Conservation (phyloP, 768 basidiomycete species). For the Filobasidium floriforme region DNA sequence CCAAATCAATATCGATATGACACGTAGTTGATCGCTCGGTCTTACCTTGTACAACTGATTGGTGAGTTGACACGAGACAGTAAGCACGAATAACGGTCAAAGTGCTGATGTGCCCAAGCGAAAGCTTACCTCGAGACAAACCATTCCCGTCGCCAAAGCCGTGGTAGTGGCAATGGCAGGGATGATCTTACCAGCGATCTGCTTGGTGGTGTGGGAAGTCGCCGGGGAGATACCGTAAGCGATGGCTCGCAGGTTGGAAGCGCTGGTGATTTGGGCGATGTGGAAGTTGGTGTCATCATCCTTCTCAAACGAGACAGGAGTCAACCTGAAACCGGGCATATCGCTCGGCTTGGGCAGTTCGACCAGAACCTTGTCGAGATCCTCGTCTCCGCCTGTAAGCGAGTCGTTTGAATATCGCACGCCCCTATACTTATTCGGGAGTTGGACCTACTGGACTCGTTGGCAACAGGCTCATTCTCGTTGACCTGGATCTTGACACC, state of each 20-base stretch:
- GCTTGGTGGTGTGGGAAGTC: slow-evolving; percentile 83
- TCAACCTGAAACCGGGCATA: slow-evolving; percentile 89
- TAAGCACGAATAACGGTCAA: neutral
- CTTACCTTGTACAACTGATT: slow-evolving; percentile 72
- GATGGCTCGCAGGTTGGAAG: slow-evolving; percentile 88
- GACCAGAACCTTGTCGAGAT: slow-evolving; percentile 53
- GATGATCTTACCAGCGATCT: slow-evolving; percentile 95
- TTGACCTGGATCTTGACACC: slow-evolving; percentile 88
- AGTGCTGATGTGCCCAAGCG: neutral
- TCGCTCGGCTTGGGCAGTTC: slow-evolving; percentile 81
- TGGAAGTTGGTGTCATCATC: slow-evolving; percentile 97
- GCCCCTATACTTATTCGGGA: slow-evolving; percentile 38
- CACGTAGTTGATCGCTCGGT: neutral
- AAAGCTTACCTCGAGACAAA: slow-evolving; percentile 62
- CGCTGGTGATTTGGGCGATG: slow-evolving; percentile 97
- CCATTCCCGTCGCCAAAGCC: slow-evolving; percentile 85
- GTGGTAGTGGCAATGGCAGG: slow-evolving; percentile 99
- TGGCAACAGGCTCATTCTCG: slow-evolving; percentile 77
- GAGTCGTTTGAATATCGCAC: neutral
- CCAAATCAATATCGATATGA: neutral
- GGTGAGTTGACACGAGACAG: neutral
- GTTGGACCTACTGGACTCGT: slow-evolving; percentile 27
- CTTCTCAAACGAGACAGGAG: slow-evolving; percentile 95
- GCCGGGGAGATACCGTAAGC: slow-evolving; percentile 86
- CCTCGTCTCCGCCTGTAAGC: slow-evolving; percentile 49